phyloP scores from a whole-genome alignment of 1,284 basidiomycete genomes.

The Puccinia triticina region DNA sequence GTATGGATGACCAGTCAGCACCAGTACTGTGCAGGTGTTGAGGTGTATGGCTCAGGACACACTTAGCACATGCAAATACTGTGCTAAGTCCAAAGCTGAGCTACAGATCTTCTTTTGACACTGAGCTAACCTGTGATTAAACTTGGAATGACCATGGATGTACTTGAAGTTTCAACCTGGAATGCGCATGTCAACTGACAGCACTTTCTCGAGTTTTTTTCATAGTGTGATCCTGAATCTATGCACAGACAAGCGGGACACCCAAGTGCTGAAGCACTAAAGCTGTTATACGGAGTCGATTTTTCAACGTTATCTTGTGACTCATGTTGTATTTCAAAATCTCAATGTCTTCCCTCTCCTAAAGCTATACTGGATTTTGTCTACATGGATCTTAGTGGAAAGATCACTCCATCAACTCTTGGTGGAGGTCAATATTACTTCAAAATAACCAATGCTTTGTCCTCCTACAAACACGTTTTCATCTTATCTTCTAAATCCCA shows the following conservation, averaged over 20 bases:
- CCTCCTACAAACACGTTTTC: slow-evolving; percentile 15
- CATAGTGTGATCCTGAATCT: not conserved
- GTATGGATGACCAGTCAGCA: no score
- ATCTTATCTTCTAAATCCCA: slow-evolving; percentile 15
- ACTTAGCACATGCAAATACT: no score
- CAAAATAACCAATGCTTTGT: slow-evolving; percentile 24
- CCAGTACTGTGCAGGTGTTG: no score
- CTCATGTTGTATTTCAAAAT: slow-evolving; percentile 4
- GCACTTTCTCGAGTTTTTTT: no score
- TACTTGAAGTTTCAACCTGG: no score
- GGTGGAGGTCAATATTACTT: not conserved
- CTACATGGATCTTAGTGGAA: slow-evolving; percentile 16
- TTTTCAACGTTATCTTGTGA: slow-evolving; percentile 8
- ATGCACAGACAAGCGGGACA: not conserved
- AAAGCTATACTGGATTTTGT: not conserved
- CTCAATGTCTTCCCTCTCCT: slow-evolving; percentile 13
- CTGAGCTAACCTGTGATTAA: no score
- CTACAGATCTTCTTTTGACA: no score
- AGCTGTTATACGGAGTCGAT: not conserved
- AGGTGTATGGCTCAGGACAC: no score
- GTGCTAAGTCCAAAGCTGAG: no score
- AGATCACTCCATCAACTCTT: not conserved
- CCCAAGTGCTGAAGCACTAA: not conserved
- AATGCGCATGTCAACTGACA: no score
- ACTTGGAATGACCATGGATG: no score